Percentiles rank a stretch among this genome's conserved stretches.
Conservation (phyloP, 2,329 filamentous ascomycete genomes). For the Diaporthe citrichinensis region DNA sequence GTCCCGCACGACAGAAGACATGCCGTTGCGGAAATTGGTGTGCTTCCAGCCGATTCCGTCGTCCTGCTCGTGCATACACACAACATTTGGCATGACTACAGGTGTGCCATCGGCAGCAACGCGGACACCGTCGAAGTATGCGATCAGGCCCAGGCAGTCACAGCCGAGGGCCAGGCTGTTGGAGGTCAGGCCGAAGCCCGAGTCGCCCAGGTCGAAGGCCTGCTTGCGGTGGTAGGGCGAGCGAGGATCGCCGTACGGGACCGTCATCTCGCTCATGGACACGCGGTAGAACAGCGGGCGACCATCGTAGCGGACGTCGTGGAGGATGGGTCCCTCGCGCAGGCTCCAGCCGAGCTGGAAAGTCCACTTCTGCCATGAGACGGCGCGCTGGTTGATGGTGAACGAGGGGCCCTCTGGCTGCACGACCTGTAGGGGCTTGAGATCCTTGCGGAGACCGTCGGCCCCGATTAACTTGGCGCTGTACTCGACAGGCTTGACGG, state of each 20-base stretch:
- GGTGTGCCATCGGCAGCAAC: neutral
- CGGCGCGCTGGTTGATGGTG: neutral
- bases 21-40: conserved; percentile 1
- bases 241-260: neutral
- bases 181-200: neutral
- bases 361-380: conserved; percentile 12
- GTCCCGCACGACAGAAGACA: neutral
- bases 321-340: conserved; percentile 2
- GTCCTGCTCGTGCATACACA: neutral
- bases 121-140: neutral
- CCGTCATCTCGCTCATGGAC: conserved; percentile 7
- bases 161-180: neutral
- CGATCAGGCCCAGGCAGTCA: conserved; percentile 5
- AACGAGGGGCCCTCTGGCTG: neutral
- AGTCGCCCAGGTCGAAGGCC: conserved; percentile 2
- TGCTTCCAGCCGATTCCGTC: neutral
- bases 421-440: neutral
- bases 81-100: neutral
- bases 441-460: neutral
- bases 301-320: neutral
- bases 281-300: neutral
- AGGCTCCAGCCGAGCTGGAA: conserved; percentile 6
- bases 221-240: conserved; percentile 6
- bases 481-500: conserved; percentile 7
- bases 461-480: neutral